These are phyloP conservation scores for Komagataella kurtzmanii DNA, from an alignment of 805 yeast genomes.

Conservation along the genomic window DNA sequence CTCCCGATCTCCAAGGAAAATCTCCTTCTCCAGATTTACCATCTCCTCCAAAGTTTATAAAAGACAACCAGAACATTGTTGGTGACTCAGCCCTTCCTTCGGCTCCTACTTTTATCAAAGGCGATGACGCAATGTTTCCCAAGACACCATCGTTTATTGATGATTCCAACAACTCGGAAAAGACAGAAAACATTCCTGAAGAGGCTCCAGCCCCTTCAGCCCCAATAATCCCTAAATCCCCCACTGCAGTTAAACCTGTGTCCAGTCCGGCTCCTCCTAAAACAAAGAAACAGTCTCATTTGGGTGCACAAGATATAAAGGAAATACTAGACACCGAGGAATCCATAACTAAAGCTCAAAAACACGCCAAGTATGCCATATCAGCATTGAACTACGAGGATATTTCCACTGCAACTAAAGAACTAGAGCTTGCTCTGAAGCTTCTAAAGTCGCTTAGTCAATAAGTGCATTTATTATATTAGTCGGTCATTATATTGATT, in stretches of 20 bases:
- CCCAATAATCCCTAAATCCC: constrained; percentile 1
- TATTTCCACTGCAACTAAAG: constrained; percentile 49
- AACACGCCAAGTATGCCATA: constrained; percentile 60
- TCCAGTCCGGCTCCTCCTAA: neutral
- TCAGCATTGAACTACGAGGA: constrained; percentile 76
- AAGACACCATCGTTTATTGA: neutral
- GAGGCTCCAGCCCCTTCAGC: neutral
- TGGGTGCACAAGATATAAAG: constrained; percentile 24
- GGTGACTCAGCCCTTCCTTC: constrained; percentile 3
- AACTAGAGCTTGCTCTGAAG: constrained; percentile 39
- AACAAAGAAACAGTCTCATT: constrained; percentile 2
- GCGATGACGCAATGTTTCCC: neutral
- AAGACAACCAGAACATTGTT: neutral
- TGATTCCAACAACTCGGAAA: constrained; percentile 2
- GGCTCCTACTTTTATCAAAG: constrained; percentile 4
- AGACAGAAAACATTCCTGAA: neutral
- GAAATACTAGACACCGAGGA: constrained; percentile 41
- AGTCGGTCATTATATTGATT: neutral
- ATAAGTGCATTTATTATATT: neutral
- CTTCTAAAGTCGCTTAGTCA: constrained; percentile 15
- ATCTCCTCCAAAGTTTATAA: neutral
- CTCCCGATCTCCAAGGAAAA: constrained; percentile 4
- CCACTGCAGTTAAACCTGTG: constrained; percentile 2
- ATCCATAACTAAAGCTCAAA: constrained; percentile 46
- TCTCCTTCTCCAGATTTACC: constrained; percentile 2